Evolutionary conservation across 163 green algal genomes (phyloP).

Genomic region (Volvox carteri): DNA sequence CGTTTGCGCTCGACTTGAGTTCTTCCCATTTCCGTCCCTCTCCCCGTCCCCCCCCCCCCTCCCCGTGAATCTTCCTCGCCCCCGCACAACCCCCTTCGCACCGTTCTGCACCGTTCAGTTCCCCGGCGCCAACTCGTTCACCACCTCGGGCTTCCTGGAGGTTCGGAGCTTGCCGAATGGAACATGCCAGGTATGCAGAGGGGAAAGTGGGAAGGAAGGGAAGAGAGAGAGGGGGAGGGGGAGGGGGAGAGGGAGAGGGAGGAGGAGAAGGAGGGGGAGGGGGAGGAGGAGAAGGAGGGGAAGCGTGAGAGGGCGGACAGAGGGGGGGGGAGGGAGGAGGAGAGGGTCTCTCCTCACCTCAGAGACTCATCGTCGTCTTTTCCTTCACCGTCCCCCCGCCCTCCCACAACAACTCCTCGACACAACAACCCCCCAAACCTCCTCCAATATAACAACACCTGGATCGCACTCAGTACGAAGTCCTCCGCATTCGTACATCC

Average conservation of each 20-base stretch:
- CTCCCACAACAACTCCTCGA: too few relatives aligned
- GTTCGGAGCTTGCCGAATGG: neutral
- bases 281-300: neutral
- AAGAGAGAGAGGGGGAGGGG: neutral
- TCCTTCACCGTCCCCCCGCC: too few relatives aligned
- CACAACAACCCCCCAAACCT: too few relatives aligned
- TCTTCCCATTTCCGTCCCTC: neutral
- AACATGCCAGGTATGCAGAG: neutral
- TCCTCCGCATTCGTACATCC: too few relatives aligned
- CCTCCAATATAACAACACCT: too few relatives aligned
- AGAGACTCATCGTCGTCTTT: too few relatives aligned
- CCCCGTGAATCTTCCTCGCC: neutral
- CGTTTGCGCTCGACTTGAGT: too few relatives aligned
- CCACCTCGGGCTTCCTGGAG: neutral
- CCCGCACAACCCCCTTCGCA: neutral
- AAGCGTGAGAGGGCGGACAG: neutral
- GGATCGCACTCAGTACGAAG: too few relatives aligned
- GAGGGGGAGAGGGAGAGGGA: neutral
- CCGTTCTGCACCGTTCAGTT: conserved; percentile 19
- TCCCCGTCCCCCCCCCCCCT: neutral
- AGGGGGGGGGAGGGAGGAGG: neutral
- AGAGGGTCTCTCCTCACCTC: too few relatives aligned
- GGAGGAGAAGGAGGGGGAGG: neutral
- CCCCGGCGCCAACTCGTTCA: conserved; percentile 58
- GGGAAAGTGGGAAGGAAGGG: neutral